Conservation (phyloP, 306 rosid genomes). For the Acmispon strigosus region DNA sequence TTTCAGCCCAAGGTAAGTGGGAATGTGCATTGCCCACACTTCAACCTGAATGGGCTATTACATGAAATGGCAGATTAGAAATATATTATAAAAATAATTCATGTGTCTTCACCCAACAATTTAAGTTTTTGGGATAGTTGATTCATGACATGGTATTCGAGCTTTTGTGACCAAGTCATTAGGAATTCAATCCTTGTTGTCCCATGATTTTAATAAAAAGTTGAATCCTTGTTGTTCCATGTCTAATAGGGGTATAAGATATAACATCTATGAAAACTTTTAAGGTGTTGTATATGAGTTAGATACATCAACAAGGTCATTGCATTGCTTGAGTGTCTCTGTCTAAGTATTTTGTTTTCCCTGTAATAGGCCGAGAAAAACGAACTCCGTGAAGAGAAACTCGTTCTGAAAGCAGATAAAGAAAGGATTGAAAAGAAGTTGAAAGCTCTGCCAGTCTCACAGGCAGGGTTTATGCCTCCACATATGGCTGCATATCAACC, state of each 20-base stretch:
- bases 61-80: no score
- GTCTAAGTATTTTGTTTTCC: not conserved
- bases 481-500: constrained; percentile 68
- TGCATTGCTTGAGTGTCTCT: not conserved
- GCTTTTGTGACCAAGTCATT: no score
- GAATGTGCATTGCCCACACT: no score
- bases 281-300: not conserved
- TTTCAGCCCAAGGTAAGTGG: no score
- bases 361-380: constrained; percentile 71
- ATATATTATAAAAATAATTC: no score
- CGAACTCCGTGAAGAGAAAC: constrained; percentile 82
- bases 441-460: constrained; percentile 50
- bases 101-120: no score
- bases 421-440: constrained; percentile 70
- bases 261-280: not conserved
- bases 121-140: no score
- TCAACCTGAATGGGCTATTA: no score
- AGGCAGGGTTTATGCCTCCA: constrained; percentile 61
- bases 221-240: not conserved
- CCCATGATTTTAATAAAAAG: no score
- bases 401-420: constrained; percentile 60
- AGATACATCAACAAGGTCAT: not conserved
- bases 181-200: no score
- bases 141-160: no score
- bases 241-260: not conserved